A percentile compares a stretch with the other conserved stretches of the same genome.
phyloP scores from a whole-genome alignment of 805 yeast species.

The Wickerhamiella australiensis region DNA sequence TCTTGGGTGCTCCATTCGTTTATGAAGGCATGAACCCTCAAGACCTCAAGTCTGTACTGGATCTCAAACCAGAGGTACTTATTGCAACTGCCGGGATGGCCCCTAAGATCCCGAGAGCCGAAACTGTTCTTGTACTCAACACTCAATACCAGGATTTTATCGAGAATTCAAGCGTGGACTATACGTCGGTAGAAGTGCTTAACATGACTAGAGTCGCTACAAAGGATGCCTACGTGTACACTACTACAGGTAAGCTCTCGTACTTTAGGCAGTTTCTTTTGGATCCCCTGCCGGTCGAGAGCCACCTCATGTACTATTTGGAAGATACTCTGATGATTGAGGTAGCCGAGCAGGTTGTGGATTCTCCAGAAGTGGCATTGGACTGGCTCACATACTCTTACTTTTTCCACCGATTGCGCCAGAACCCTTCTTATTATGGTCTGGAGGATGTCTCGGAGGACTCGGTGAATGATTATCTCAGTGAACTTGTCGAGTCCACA shows the following conservation, averaged over 20 bases:
- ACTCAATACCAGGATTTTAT: constrained; percentile 61
- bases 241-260: constrained; percentile 41
- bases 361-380: constrained; percentile 67
- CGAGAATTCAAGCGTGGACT: constrained; percentile 60
- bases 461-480: constrained; percentile 69
- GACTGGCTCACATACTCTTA: constrained; percentile 83
- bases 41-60: constrained; percentile 44
- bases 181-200: constrained; percentile 43
- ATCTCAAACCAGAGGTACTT: constrained; percentile 43
- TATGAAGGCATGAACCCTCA: constrained; percentile 38
- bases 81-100: constrained; percentile 51
- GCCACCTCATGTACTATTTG: constrained; percentile 45
- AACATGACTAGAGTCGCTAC: constrained; percentile 25
- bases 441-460: constrained; percentile 53
- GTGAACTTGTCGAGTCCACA: constrained; percentile 68
- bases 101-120: constrained; percentile 20
- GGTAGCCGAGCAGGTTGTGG: constrained; percentile 52
- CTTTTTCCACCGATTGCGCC: constrained; percentile 66
- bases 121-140: constrained; percentile 49
- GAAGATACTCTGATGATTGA: constrained; percentile 65
- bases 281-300: constrained; percentile 75
- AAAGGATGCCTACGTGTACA: constrained; percentile 38
- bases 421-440: constrained; percentile 87
- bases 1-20: background rate
- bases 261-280: constrained; percentile 61